phyloP scores from a whole-genome alignment of 116 monocot species.

The Dioscorea cayenensis region DNA sequence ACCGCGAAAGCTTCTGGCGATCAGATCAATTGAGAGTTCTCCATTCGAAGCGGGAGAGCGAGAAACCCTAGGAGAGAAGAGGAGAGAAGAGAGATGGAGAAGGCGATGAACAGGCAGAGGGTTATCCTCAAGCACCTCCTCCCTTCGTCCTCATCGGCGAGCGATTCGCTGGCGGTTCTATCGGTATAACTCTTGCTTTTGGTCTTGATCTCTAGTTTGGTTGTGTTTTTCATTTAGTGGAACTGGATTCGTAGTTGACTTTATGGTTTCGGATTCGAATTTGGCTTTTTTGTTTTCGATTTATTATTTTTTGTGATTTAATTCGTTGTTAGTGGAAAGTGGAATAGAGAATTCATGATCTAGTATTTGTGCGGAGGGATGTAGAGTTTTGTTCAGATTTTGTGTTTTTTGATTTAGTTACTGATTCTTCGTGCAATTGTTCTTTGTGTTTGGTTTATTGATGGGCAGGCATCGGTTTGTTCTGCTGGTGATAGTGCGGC shows the following conservation, averaged over 20 bases:
- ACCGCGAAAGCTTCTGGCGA: too few species aligned
- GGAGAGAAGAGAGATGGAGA: slow-evolving; percentile 50
- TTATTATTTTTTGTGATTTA: too few species aligned
- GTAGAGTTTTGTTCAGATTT: too few species aligned
- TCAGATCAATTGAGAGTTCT: too few species aligned
- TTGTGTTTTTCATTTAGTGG: too few species aligned
- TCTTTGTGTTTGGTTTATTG: not conserved
- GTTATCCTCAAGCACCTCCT: slow-evolving; percentile 65
- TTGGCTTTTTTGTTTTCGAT: too few species aligned
- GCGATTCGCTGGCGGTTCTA: not conserved
- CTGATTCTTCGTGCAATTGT: not conserved
- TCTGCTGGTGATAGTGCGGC: slow-evolving; percentile 56
- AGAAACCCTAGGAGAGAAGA: not conserved
- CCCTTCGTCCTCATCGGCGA: slow-evolving; percentile 5
- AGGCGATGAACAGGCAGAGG: slow-evolving; percentile 72
- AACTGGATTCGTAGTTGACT: not conserved
- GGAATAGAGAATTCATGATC: too few species aligned
- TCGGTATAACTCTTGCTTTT: not conserved
- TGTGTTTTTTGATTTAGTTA: too few species aligned
- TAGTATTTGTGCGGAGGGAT: too few species aligned
- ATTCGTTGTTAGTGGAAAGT: too few species aligned
- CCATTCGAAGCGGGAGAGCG: too few species aligned
- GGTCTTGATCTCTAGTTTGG: not conserved
- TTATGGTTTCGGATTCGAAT: not conserved
- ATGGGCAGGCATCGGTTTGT: slow-evolving; percentile 50